These are phyloP conservation scores for Lolium perenne DNA, from an alignment of 176 grass and related monocot genomes.

Conservation along the genomic window DNA sequence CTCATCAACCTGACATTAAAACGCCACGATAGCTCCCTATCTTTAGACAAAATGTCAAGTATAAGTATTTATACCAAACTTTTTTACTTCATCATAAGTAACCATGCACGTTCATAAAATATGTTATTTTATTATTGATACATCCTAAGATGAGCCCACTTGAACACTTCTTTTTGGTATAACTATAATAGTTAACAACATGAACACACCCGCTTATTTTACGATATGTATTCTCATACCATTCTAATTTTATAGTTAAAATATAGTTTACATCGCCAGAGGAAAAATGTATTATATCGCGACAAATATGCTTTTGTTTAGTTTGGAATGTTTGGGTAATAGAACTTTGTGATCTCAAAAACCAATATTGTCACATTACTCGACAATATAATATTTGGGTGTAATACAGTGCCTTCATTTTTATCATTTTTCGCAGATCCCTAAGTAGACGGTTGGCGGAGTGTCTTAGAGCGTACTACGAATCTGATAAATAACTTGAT, in stretches of 20 bases:
- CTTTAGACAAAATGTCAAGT: not conserved
- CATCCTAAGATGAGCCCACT: too few species aligned
- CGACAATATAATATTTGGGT: not conserved
- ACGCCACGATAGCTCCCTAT: too few species aligned
- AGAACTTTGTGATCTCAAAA: not conserved
- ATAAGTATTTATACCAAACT: not conserved
- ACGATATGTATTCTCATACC: not conserved
- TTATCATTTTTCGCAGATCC: not conserved
- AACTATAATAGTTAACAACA: too few species aligned
- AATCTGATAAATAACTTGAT: not conserved
- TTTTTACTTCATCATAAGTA: not conserved
- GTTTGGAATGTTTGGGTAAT: not conserved
- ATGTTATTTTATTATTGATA: not conserved
- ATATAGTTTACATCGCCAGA: not conserved
- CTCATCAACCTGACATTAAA: too few species aligned
- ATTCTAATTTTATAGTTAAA: not conserved
- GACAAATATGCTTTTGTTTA: not conserved
- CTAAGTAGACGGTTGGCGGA: not conserved
- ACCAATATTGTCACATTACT: not conserved
- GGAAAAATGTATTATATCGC: not conserved
- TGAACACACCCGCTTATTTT: too few species aligned
- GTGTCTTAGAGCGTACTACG: not conserved
- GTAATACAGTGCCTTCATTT: not conserved
- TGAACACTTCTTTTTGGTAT: too few species aligned
- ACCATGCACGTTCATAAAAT: not conserved